Evolutionary conservation across 768 basidiomycete species (phyloP), one percentile per base, ranked within the genome.

Genomic region (Lentinus brumalis): DNA sequence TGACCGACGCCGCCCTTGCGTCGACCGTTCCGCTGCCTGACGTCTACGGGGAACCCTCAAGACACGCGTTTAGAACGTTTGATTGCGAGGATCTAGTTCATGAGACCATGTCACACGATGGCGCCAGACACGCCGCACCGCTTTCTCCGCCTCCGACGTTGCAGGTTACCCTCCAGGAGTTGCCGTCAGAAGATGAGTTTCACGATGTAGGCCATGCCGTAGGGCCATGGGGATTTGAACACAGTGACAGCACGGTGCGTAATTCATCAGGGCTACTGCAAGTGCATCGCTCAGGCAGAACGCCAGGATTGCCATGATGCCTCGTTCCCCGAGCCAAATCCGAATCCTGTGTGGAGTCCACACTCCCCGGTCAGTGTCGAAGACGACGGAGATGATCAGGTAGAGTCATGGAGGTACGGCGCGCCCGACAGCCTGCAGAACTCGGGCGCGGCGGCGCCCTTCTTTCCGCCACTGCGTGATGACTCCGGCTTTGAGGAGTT

Each of bases 401-500:
- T 60, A 40, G 59, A 64, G 39, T 40, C 38, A 0, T 64, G 63
- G 63, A 64, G 45, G 40, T 64, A 60, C 55, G 59, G 56, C n/a
- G 59, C 21, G 21, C 2, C 1, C 21, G 21, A 26, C 21, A 26
- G 21, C 21, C 21, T 26, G 21, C 21, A 50, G 31, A 46, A 30
- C 41, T 35, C 35, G 5, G 53, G 61, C 57, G 42, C 18, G 9
- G 40, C 50, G 7, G 60, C 54, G 54, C 51, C 63, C 18, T 59
- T 54, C 52, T 58, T 59, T 32, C 51, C 58, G 32, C 66, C 66
- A 45, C 51, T 60, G 46, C 66, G 63, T 60, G 59, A 58, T 45
- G 66, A 67, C 49, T 67, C 66, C 56, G 66, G 66, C 2, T 67
- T 64, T 53, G 66, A 67, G 50, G 66, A 67, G 42, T 57, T 29